Conservation (phyloP, 306 rosid species). For the Gynostemma pentaphyllum region DNA sequence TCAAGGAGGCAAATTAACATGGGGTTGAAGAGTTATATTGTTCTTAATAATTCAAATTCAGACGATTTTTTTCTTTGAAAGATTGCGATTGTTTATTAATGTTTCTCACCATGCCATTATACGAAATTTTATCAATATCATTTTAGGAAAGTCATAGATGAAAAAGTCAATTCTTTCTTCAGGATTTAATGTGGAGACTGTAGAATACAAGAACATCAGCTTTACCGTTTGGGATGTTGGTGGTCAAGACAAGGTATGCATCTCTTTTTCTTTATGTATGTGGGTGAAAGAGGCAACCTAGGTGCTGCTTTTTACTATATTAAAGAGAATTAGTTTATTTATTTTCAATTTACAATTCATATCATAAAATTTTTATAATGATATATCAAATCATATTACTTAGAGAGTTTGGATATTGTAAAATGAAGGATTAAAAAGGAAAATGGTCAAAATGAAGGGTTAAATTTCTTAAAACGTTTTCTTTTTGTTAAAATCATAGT, state of each 20-base stretch:
- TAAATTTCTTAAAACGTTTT: no score
- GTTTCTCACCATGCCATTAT: neutral
- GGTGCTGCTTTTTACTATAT: neutral
- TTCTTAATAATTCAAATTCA: neutral
- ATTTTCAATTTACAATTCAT: neutral
- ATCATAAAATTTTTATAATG: no score
- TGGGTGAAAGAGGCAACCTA: neutral
- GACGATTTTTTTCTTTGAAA: neutral
- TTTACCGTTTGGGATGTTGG: constrained; percentile 99
- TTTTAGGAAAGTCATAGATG: neutral
- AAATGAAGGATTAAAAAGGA: no score
- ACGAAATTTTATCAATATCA: neutral
- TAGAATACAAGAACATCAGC: constrained; percentile 97
- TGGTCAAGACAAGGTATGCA: constrained; percentile 87
- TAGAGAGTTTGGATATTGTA: no score
- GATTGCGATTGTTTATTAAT: neutral
- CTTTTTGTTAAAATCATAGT: no score
- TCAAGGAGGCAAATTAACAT: neutral
- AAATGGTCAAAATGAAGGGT: no score
- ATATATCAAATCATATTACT: no score
- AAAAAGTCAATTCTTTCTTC: neutral
- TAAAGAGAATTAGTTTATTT: neutral
- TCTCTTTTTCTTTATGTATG: neutral
- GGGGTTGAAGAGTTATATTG: neutral
- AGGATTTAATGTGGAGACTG: constrained; percentile 98